Conservation (phyloP, 2,329 filamentous ascomycete genomes). For the Aspergillus fijiensis region DNA sequence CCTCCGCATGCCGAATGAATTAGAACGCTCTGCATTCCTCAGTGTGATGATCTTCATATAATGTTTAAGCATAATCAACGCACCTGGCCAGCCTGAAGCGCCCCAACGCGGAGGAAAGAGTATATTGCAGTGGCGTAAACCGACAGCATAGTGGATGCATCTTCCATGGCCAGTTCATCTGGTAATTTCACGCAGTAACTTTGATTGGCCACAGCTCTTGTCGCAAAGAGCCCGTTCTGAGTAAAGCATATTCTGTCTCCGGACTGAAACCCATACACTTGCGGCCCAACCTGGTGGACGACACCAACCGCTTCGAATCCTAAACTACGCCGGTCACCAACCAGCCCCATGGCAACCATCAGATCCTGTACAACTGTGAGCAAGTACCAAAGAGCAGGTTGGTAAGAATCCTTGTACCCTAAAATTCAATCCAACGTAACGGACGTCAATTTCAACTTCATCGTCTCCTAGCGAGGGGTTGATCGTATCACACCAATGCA, state of each 20-base stretch:
- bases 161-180: conserved; percentile 14
- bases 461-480: conserved; percentile 8
- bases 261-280: conserved; percentile 22
- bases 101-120: conserved; percentile 24
- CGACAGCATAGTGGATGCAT: not conserved
- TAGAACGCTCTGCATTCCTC: conserved; percentile 20
- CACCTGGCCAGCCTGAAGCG: conserved; percentile 23
- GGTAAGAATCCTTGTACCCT: conserved; percentile 14
- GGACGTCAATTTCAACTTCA: conserved; percentile 35
- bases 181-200: conserved; percentile 18
- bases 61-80: not conserved
- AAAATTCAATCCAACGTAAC: conserved; percentile 36
- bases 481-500: too few species aligned
- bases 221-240: conserved; percentile 9
- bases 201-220: conserved; percentile 12
- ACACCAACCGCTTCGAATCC: conserved; percentile 34
- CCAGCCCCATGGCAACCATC: conserved; percentile 34
- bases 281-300: conserved; percentile 26
- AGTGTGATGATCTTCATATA: too few species aligned
- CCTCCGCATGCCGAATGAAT: conserved; percentile 32
- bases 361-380: conserved; percentile 22
- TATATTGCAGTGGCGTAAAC: conserved; percentile 24
- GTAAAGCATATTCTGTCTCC: conserved; percentile 33
- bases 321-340: conserved; percentile 19
- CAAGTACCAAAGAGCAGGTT: not conserved